Evolutionary conservation across 2,329 filamentous ascomycete species (phyloP).

Genomic region (Chalara sp.): DNA sequence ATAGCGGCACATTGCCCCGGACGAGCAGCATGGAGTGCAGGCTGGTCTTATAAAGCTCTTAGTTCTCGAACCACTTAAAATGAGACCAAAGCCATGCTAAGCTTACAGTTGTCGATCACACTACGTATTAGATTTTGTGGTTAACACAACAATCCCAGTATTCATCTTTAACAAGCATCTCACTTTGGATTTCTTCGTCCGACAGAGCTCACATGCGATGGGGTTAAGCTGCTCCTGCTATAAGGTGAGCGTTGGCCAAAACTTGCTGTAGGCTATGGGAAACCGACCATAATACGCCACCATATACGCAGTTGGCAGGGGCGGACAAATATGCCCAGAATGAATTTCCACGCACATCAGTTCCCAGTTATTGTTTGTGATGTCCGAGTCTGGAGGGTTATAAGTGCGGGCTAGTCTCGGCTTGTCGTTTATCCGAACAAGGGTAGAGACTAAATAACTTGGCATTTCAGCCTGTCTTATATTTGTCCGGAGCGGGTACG

Average conservation of each 20-base stretch:
- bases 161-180: background rate
- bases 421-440: no score
- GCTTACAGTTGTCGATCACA: background rate
- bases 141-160: background rate
- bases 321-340: no score
- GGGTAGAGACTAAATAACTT: no score
- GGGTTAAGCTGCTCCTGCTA: background rate
- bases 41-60: background rate
- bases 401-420: no score
- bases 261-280: no score
- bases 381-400: no score
- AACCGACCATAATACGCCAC: no score
- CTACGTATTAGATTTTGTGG: background rate
- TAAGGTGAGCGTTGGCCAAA: background rate
- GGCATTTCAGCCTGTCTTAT: no score
- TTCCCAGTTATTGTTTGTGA: no score
- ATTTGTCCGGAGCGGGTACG: no score
- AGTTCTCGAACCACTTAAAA: background rate
- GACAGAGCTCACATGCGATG: background rate
- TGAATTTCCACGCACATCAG: no score
- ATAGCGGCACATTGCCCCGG: background rate
- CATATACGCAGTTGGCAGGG: no score
- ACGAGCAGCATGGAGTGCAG: background rate
- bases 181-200: background rate
- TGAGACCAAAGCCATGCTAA: background rate